These are phyloP conservation scores for Trichoderma erinaceum DNA, from an alignment of 495 filamentous ascomycete genomes.

Conservation along the genomic window DNA sequence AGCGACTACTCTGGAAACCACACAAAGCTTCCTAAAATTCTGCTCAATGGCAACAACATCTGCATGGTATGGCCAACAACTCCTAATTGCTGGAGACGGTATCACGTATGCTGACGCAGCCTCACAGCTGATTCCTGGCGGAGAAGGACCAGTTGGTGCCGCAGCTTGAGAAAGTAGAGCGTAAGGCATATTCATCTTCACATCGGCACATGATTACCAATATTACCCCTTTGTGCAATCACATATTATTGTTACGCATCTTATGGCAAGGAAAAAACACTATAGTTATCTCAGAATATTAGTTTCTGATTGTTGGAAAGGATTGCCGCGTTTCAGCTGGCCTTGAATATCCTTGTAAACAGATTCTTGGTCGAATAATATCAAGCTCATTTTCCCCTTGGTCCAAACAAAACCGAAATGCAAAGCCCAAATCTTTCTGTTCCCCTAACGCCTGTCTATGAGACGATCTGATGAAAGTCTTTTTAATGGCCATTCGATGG, in stretches of 20 bases:
- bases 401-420: neutral
- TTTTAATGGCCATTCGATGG: neutral
- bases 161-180: neutral
- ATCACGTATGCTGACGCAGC: constrained; percentile 17
- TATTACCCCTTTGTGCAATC: neutral
- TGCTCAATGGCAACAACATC: constrained; percentile 97
- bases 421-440: neutral
- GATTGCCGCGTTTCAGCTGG: neutral
- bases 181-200: neutral
- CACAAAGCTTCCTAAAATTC: constrained; percentile 82
- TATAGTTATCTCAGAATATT: neutral
- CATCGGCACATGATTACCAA: neutral
- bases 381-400: neutral
- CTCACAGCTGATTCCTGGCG: constrained; percentile 74
- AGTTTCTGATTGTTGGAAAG: neutral
- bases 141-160: constrained; percentile 60
- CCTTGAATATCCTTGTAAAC: neutral
- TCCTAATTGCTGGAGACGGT: neutral
- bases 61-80: constrained; percentile 71
- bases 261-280: neutral
- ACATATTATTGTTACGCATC: neutral
- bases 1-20: constrained; percentile 86
- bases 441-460: constrained; percentile 4
- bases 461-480: neutral
- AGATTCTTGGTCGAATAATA: neutral